A percentile compares a stretch with the other conserved stretches of the same genome.
These are phyloP conservation scores for Pseudopyricularia javanii DNA, from an alignment of 2,329 filamentous ascomycete genomes.

Conservation along the genomic window DNA sequence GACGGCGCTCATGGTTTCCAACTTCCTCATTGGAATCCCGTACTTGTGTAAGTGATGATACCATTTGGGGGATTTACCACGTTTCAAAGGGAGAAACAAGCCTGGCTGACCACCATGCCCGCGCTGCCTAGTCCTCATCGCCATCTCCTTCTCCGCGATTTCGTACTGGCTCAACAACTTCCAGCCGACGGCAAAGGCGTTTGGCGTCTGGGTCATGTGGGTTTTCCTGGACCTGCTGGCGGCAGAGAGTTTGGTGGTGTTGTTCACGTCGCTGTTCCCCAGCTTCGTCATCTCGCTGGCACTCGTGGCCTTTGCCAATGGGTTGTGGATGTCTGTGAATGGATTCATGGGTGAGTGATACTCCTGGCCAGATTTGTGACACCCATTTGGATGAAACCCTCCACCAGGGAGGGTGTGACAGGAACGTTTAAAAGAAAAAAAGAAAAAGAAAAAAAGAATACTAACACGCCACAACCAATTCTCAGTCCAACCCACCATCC, in stretches of 20 bases:
- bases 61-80: neutral
- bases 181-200: conserved; percentile 48
- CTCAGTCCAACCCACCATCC: conserved; percentile 53
- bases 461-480: conserved; percentile 28
- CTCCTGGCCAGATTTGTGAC: too few relatives aligned
- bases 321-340: conserved; percentile 77
- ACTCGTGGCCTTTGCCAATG: conserved; percentile 73
- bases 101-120: conserved; percentile 4
- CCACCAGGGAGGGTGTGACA: too few relatives aligned
- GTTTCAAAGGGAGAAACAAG: neutral
- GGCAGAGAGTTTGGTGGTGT: conserved; percentile 70
- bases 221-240: conserved; percentile 75
- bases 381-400: too few relatives aligned
- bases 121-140: conserved; percentile 48
- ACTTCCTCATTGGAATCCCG: conserved; percentile 72
- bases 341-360: conserved; percentile 48
- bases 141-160: conserved; percentile 61
- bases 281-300: conserved; percentile 73
- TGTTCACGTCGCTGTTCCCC: conserved; percentile 60
- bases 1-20: conserved; percentile 59
- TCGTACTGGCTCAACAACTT: conserved; percentile 76
- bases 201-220: conserved; percentile 74
- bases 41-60: conserved; percentile 46
- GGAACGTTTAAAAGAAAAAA: neutral
- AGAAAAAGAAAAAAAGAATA: neutral